Evolutionary conservation across 495 filamentous ascomycete genomes (phyloP).

Genomic region (Daldinia grandis): DNA sequence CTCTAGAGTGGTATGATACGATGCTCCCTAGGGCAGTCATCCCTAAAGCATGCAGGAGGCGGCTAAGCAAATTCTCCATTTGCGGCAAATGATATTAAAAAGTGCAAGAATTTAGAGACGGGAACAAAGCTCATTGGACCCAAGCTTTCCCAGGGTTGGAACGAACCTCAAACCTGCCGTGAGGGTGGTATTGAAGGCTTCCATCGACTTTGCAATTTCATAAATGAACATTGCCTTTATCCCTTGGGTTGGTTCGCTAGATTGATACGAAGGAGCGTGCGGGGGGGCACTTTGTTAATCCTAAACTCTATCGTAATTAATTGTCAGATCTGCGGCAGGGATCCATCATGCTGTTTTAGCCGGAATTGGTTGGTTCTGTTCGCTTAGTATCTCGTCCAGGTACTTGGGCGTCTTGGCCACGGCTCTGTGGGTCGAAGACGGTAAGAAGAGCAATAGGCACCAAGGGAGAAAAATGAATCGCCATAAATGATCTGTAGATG

Average conservation of each 20-base stretch:
- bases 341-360: constrained; percentile 36
- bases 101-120: constrained; percentile 16
- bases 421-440: constrained; percentile 32
- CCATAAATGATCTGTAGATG: constrained; percentile 9
- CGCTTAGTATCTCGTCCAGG: constrained; percentile 41
- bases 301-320: constrained; percentile 42
- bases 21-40: constrained; percentile 14
- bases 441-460: constrained; percentile 8
- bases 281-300: constrained; percentile 38
- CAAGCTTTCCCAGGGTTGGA: constrained; percentile 30
- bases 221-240: neutral
- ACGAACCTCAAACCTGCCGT: constrained; percentile 32
- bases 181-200: constrained; percentile 33
- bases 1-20: constrained; percentile 18
- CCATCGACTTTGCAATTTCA: constrained; percentile 24
- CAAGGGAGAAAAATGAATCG: constrained; percentile 8
- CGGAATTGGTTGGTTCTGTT: constrained; percentile 36
- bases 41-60: constrained; percentile 22
- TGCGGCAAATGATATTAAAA: constrained; percentile 35
- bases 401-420: constrained; percentile 41
- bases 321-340: constrained; percentile 43
- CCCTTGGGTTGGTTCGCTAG: constrained; percentile 20
- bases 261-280: constrained; percentile 27
- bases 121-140: constrained; percentile 35
- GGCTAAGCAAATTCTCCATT: constrained; percentile 21